Conservation (phyloP, 768 basidiomycete species). For the Rhizopogon vesiculosus region DNA sequence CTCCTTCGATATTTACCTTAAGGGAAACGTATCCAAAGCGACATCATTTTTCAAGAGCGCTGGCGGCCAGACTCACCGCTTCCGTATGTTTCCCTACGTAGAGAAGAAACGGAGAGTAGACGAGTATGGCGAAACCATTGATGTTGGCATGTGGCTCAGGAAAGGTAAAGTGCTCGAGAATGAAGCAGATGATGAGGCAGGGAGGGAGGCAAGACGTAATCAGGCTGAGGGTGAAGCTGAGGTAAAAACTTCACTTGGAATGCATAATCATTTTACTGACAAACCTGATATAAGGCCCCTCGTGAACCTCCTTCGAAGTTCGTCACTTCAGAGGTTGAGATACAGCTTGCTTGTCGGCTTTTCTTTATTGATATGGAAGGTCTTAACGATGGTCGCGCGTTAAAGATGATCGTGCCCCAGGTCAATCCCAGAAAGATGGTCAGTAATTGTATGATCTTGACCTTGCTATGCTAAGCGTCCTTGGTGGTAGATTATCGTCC, state of each 20-base stretch:
- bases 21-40: slow-evolving; percentile 88
- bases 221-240: slow-evolving; percentile 75
- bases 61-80: slow-evolving; percentile 69
- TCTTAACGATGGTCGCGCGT: slow-evolving; percentile 91
- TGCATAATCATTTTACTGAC: slow-evolving; percentile 4
- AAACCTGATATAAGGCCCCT: slow-evolving; percentile 52
- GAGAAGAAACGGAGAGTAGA: slow-evolving; percentile 92
- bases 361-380: slow-evolving; percentile 97
- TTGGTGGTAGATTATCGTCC: slow-evolving; percentile 73
- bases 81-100: slow-evolving; percentile 96
- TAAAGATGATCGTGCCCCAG: slow-evolving; percentile 95
- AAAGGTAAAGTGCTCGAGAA: slow-evolving; percentile 90
- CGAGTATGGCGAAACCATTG: slow-evolving; percentile 92
- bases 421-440: slow-evolving; percentile 97
- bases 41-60: slow-evolving; percentile 84
- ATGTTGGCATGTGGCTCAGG: slow-evolving; percentile 93
- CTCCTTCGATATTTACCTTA: slow-evolving; percentile 95
- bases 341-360: slow-evolving; percentile 81
- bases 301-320: slow-evolving; percentile 92
- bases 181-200: slow-evolving; percentile 79
- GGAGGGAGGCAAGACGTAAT: slow-evolving; percentile 63
- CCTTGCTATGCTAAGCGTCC: background rate
- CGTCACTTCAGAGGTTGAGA: slow-evolving; percentile 65
- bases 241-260: slow-evolving; percentile 35
- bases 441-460: slow-evolving; percentile 12